Evolutionary conservation across 73 alveolate genomes (phyloP), one percentile per base, ranked within the genome.

Genomic region (Paramecium pentaurelia): DNA sequence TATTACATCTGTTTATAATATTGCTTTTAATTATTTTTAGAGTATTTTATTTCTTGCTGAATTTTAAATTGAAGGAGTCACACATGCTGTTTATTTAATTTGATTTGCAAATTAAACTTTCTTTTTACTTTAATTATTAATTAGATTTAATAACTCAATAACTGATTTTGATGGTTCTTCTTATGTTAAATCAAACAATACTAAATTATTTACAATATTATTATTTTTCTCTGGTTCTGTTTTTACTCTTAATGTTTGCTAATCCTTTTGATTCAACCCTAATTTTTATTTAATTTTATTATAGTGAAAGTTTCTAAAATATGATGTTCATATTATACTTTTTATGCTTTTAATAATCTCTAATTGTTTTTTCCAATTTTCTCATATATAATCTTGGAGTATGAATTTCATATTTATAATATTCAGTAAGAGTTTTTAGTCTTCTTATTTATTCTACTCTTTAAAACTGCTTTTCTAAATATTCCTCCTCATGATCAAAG

Each of bases 161-260:
- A 64, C 25, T 64, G 84, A 64, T 28, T 64, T 64, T 32, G 84
- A 64, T 8, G 84, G 84, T 34, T 64, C 16, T 32, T 64, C 84
- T 34, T 64, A 32, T 64, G 84, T 64, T 27, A 64, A 64, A 64
- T 64, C 84, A 64, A 64, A 64, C 11, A 64, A 34, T 3, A 64
- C 84, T 64, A 64, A 7, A 12, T 64, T 64, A 54, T 54, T 54
- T 54, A 22, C 70, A 2, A 16, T 54, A 54, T 54, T n/a, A 54
- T 54, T 54, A 64, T 64, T 34, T 64, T 64, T 64, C 8, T 64
- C 84, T 32, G 84, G 84, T 64, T 64, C 84, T 32, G 84, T 64
- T 64, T 34, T 28, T 1, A 60, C 22, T 60, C 77, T 60, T 10
- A 20, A 10, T 4, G 77, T 18, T 27, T 22, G 11, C 7, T 22